Evolutionary conservation across 108 stramenopile species (phyloP), one percentile per base, ranked within the genome.

Genomic region (Mediolabrus comicus): DNA sequence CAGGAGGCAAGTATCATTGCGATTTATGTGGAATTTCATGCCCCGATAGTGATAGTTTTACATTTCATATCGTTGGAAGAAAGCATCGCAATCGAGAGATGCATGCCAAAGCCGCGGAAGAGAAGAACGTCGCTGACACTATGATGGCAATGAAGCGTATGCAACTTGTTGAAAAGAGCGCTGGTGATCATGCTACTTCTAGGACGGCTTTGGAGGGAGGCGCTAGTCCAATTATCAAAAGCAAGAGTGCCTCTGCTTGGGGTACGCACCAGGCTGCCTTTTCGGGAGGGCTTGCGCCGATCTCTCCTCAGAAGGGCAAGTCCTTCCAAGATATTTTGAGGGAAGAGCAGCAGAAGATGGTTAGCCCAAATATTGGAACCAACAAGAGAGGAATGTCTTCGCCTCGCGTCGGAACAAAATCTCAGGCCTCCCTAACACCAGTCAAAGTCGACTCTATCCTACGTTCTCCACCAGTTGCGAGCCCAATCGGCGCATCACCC

Each of bases 61-160:
- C 79, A 9, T 65, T 91, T 7, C 92, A 94, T 62, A 75, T 85
- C 70, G 85, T 68, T 54, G 92, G 92, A 39, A 75, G 89, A 56
- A 94, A 90, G 62, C 92, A 94, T 62, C 72, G 92, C 29, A 94
- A 94, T 78, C 73, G 87, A 33, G 69, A 84, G 30, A 61, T 59
- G n/a, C 90, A 91, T 49, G 63, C 51, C 22, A 79, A 67, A 14
- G 85, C 86, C 28, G 81, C 81, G 14, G 92, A 91, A 39, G 80
- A 90, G 62, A 66, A 72, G 33, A 58, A 51, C 33, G 84, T 86
- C 9, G 84, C 87, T 32, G 72, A 76, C 38, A 53, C 70, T 11
- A 86, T 89, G 62, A 84, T 89, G 85, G 81, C 61, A 55, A 64
- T 65, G 67, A 78, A 82, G 53, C 76, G 71, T n/a, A 83, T 82